phyloP scores from a whole-genome alignment of 495 filamentous ascomycete species.

The Patellaria atrata region DNA sequence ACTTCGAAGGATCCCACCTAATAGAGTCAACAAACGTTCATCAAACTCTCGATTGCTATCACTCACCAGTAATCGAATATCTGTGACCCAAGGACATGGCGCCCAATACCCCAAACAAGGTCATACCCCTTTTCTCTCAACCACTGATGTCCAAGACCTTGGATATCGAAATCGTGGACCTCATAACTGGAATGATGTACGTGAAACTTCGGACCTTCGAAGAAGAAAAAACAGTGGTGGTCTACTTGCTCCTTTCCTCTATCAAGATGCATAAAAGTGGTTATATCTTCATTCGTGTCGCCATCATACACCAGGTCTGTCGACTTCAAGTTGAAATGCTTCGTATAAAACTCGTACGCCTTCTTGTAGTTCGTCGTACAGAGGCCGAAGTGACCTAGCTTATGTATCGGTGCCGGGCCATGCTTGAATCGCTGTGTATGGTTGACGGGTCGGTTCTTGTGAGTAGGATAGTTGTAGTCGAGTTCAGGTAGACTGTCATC shows the following conservation, averaged over 20 bases:
- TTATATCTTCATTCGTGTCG: constrained; percentile 29
- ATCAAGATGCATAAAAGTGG: constrained; percentile 51
- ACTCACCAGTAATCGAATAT: constrained; percentile 58
- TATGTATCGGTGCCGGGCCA: constrained; percentile 56
- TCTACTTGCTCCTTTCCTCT: constrained; percentile 45
- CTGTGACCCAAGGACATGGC: constrained; percentile 52
- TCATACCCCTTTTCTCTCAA: constrained; percentile 47
- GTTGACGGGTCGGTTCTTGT: constrained; percentile 25
- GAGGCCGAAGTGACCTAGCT: constrained; percentile 60
- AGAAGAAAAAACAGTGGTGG: constrained; percentile 63
- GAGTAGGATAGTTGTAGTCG: constrained; percentile 33
- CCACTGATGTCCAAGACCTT: constrained; percentile 61
- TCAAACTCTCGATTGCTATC: too few species aligned
- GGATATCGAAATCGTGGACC: constrained; percentile 62
- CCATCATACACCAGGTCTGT: constrained; percentile 34
- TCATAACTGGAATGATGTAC: constrained; percentile 65
- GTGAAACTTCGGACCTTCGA: constrained; percentile 34
- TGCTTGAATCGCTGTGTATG: constrained; percentile 28
- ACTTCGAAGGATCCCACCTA: constrained; percentile 41
- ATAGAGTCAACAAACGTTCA: too few species aligned
- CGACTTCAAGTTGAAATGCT: constrained; percentile 53
- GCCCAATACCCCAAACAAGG: constrained; percentile 57
- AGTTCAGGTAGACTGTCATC: constrained; percentile 37
- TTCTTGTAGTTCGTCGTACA: constrained; percentile 45
- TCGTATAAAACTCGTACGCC: constrained; percentile 46